Conservation (phyloP, 805 yeast species). For the Middelhovenomyces tepae region DNA sequence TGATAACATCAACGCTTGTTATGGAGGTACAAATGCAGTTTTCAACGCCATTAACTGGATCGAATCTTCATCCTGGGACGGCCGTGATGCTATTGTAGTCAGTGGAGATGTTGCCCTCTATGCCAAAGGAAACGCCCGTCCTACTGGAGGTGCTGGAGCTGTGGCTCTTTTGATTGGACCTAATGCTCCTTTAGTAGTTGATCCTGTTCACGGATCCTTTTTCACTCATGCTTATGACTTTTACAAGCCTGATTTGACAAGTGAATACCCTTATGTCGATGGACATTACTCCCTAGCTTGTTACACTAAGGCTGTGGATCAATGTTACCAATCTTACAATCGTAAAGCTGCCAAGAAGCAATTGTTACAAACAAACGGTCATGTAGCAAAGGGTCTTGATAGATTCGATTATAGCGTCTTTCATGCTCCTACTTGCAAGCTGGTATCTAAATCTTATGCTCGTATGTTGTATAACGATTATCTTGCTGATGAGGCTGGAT, state of each 20-base stretch:
- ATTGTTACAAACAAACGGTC: too few species aligned
- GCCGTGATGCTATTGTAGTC: slow-evolving; percentile 93
- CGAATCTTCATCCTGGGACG: slow-evolving; percentile 95
- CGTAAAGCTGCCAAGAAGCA: slow-evolving; percentile 55
- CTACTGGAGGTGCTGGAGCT: slow-evolving; percentile 98
- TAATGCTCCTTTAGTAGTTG: slow-evolving; percentile 93
- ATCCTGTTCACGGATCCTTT: slow-evolving; percentile 78
- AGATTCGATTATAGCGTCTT: slow-evolving; percentile 87
- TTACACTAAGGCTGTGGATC: slow-evolving; percentile 88
- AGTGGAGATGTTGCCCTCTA: slow-evolving; percentile 97
- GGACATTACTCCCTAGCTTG: slow-evolving; percentile 93
- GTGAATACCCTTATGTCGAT: slow-evolving; percentile 95
- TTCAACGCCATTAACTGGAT: slow-evolving; percentile 94
- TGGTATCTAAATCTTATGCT: slow-evolving; percentile 87
- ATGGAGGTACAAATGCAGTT: slow-evolving; percentile 95
- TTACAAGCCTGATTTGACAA: slow-evolving; percentile 94
- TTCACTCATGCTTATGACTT: slow-evolving; percentile 98
- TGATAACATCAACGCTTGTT: slow-evolving; percentile 94
- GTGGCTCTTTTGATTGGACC: slow-evolving; percentile 94
- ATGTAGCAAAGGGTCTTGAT: slow-evolving; percentile 42
- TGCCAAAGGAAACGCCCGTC: slow-evolving; percentile 96
- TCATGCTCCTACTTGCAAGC: slow-evolving; percentile 98
- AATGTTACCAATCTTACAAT: slow-evolving; percentile 74
- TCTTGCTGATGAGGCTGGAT: slow-evolving; percentile 55
- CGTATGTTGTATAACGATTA: slow-evolving; percentile 86